Percentiles rank a stretch among this genome's conserved stretches.
These are phyloP conservation scores for Sphenostylis stenocarpa DNA, from an alignment of 306 rosid species.

Conservation along the genomic window DNA sequence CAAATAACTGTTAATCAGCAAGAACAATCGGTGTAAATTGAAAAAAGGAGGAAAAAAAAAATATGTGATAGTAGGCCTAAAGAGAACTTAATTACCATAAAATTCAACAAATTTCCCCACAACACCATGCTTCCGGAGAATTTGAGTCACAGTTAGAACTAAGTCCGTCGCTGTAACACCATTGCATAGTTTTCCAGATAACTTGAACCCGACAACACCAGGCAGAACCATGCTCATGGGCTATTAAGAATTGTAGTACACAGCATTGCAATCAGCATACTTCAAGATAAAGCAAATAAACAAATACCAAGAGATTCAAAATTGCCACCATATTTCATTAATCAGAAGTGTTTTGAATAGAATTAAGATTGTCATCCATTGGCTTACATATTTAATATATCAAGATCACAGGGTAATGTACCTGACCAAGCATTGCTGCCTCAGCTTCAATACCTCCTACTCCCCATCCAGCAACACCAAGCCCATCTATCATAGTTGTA, in stretches of 20 bases:
- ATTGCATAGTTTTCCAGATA: slow-evolving; percentile 80
- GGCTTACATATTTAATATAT: slow-evolving; percentile 7
- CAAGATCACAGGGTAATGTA: slow-evolving; percentile 28
- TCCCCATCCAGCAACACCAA: slow-evolving; percentile 99
- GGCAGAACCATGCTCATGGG: slow-evolving; percentile 99
- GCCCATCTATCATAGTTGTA: slow-evolving; percentile 98
- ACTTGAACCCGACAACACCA: slow-evolving; percentile 97
- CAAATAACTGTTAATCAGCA: slow-evolving; percentile 23
- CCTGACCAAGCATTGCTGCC: slow-evolving; percentile 99
- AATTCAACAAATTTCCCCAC: slow-evolving; percentile 97
- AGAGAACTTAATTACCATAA: slow-evolving; percentile 57
- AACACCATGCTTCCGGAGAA: slow-evolving; percentile 98
- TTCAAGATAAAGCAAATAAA: slow-evolving; percentile 24
- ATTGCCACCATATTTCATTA: slow-evolving; percentile 16
- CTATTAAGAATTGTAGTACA: slow-evolving; percentile 55
- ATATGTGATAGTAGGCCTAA: not conserved
- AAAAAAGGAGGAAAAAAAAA: not conserved
- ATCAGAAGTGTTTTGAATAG: not conserved
- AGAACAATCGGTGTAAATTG: not conserved
- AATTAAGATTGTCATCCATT: not conserved
- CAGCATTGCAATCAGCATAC: slow-evolving; percentile 17
- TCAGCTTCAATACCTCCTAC: slow-evolving; percentile 99
- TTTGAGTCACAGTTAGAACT: slow-evolving; percentile 97
- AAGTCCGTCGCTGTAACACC: slow-evolving; percentile 99
- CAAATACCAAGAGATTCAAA: slow-evolving; percentile 2